Evolutionary conservation across 208 protist species (phyloP).

Genomic region (Crithidia fasciculata): DNA sequence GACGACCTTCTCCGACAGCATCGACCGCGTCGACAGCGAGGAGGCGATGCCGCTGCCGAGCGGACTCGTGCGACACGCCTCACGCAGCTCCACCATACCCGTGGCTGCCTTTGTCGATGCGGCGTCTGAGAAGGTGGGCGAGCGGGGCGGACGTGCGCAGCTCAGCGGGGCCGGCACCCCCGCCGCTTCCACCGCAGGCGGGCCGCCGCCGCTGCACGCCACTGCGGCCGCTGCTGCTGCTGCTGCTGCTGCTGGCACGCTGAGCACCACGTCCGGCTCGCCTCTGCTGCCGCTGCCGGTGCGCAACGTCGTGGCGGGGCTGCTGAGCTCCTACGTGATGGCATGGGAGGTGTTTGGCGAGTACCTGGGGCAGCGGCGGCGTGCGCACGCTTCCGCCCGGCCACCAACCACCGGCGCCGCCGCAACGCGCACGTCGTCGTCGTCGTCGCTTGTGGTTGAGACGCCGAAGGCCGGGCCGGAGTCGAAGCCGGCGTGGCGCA

Average conservation of each 20-base stretch:
- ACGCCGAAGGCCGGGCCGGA: background rate
- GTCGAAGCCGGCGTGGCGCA: too few relatives aligned
- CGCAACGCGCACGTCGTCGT: background rate
- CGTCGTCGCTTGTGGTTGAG: background rate
- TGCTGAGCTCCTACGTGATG: slow-evolving; percentile 30
- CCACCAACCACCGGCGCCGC: background rate
- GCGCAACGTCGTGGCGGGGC: slow-evolving; percentile 13
- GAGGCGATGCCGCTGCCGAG: slow-evolving; percentile 4
- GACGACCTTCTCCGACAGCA: slow-evolving; percentile 6
- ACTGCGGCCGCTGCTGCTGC: background rate
- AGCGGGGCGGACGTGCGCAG: background rate
- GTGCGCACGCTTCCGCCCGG: background rate
- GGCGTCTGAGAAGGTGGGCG: background rate
- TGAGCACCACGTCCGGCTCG: too few relatives aligned
- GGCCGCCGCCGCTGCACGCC: background rate
- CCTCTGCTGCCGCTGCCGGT: slow-evolving; percentile 17
- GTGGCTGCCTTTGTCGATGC: too few relatives aligned
- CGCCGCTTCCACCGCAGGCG: background rate
- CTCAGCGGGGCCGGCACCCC: background rate
- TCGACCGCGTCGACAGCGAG: background rate
- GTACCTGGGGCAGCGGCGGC: slow-evolving; percentile 9
- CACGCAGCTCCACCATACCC: slow-evolving; percentile 11
- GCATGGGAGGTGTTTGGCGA: slow-evolving; percentile 30
- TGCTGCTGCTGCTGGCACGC: background rate
- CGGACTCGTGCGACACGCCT: background rate